Conservation (phyloP, 2,329 filamentous ascomycete species). For the Stenocarpella maydis region DNA sequence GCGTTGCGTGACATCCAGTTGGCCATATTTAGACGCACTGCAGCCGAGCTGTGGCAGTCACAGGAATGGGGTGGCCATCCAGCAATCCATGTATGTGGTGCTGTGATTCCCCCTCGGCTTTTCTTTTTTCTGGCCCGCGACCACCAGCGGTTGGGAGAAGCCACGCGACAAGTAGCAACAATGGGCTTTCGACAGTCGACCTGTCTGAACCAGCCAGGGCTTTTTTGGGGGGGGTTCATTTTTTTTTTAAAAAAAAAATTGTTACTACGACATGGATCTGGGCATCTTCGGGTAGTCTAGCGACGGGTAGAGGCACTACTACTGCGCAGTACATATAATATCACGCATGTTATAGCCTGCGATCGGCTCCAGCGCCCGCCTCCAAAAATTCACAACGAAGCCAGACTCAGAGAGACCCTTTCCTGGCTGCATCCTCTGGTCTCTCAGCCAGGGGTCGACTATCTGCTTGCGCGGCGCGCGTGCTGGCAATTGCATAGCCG, state of each 20-base stretch:
- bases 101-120: conserved; percentile 5
- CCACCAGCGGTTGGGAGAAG: background rate
- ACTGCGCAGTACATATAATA: conserved; percentile 4
- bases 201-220: conserved; percentile 2
- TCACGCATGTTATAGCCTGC: conserved; percentile 25
- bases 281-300: conserved; percentile 19
- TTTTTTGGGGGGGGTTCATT: no score
- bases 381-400: background rate
- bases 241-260: no score
- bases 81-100: background rate
- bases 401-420: conserved; percentile 8
- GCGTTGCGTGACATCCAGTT: conserved; percentile 18
- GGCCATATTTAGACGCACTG: conserved; percentile 29
- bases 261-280: conserved; percentile 6
- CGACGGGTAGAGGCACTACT: conserved; percentile 13
- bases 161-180: background rate
- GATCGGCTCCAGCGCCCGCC: conserved; percentile 13
- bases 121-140: conserved; percentile 13
- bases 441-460: background rate
- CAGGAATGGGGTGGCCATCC: conserved; percentile 6
- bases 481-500: conserved; percentile 10
- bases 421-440: background rate
- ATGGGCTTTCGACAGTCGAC: background rate
- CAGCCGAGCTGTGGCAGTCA: conserved; percentile 15
- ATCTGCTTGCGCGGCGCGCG: conserved; percentile 1